Base-by-base conservation (phyloP, 495 filamentous ascomycete species). In the Baudoinia panamericana region DNA sequence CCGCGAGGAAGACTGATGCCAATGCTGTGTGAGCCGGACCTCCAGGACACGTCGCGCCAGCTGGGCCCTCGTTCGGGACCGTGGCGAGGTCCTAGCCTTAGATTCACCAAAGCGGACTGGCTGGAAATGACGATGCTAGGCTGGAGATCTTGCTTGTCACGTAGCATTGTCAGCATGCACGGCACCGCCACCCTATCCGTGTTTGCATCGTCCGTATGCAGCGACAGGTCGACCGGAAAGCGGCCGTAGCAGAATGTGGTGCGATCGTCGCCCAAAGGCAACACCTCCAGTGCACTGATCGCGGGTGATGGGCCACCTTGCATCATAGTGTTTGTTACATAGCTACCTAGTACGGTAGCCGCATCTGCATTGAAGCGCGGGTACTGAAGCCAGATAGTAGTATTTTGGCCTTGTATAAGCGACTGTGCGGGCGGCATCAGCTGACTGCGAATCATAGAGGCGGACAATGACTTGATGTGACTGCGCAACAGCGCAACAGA, bases 1-100 rank as follows among this genome's bases (percentile, higher is more conserved):
- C 78, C 76, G 30, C 77, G 70, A 2, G 79, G 75, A 10, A 92
- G 59, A 39, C 69, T 70, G 20, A 92, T 59, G 18, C 71, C 65
- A 48, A 93, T 65, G 2, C 63, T 66, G 38, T 68, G 65, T 7
- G 64, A 63, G 12, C 76, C 72, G 9, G 71, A 59, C 36, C 76
- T 77, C 84, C 84, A 93, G 32, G 72, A 65, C 17, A 90, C 74
- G 49, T 84, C 75, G 22, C 82, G 69, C 85, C 85, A 93, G 0
- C 72, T 76, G 2, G 78, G 72, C 1, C 48, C 48, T 17, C 23
- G 30, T n/a, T 33, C 26, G n/a, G 30, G 24, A 15, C 38, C 27
- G 45, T 70, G 77, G 48, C 78, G 73, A 16, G 69, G 61, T 41
- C 80, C 80, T 20, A 93, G 76, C 37, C 71, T 60, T n/a, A 92